phyloP scores from a whole-genome alignment of 2,329 filamentous ascomycete genomes.

The Alternaria hordeiaustralica region DNA sequence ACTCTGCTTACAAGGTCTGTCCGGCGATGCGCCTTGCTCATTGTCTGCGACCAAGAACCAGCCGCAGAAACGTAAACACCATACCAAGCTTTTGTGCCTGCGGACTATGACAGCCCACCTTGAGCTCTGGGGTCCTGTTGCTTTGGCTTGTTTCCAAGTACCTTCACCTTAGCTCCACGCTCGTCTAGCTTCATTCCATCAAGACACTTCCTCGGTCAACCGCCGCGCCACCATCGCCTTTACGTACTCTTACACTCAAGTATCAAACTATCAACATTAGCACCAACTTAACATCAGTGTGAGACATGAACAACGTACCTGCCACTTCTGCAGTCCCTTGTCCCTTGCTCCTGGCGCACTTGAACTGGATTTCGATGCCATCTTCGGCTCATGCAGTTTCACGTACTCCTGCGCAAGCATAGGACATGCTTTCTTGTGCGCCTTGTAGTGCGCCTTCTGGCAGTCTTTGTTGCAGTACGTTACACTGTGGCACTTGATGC shows the following conservation, averaged over 20 bases:
- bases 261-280: slow-evolving; percentile 11
- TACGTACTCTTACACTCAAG: neutral
- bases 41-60: neutral
- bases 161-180: neutral
- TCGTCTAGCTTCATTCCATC: neutral
- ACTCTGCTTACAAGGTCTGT: neutral
- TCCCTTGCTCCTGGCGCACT: slow-evolving; percentile 39
- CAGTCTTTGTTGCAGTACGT: slow-evolving; percentile 51
- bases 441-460: slow-evolving; percentile 49
- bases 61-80: neutral
- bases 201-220: neutral
- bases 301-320: slow-evolving; percentile 27
- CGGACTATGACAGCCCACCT: neutral
- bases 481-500: slow-evolving; percentile 49
- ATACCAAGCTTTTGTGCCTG: neutral
- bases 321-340: slow-evolving; percentile 51
- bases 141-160: neutral
- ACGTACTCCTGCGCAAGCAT: slow-evolving; percentile 48
- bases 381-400: slow-evolving; percentile 48
- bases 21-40: neutral
- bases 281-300: neutral
- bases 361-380: slow-evolving; percentile 38
- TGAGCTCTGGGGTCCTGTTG: neutral
- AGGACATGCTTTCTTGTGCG: slow-evolving; percentile 51
- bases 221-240: neutral